A percentile compares a stretch with the other conserved stretches of the same genome.
phyloP scores from a whole-genome alignment of 2,329 filamentous ascomycete genomes.

The Aspergillus melleus region DNA sequence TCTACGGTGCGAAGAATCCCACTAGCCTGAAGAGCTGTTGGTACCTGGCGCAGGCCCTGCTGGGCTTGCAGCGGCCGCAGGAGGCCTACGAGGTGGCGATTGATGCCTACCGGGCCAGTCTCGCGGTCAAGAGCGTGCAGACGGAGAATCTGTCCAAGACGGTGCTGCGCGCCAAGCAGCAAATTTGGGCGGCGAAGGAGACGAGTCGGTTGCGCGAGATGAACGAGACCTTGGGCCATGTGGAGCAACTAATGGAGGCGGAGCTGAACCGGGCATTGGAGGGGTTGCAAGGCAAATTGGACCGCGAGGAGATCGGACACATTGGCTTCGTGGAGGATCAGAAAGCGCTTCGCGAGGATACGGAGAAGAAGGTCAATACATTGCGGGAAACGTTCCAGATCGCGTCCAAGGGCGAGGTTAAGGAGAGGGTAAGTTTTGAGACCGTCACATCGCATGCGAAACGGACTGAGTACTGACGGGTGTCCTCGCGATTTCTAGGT shows the following conservation, averaged over 20 bases:
- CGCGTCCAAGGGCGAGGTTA: conserved; percentile 41
- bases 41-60: conserved; percentile 79
- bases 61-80: conserved; percentile 70
- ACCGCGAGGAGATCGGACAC: conserved; percentile 49
- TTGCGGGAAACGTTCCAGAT: conserved; percentile 45
- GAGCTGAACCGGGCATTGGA: conserved; percentile 39
- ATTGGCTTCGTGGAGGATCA: conserved; percentile 69
- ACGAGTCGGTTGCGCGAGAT: conserved; percentile 45
- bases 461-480: background rate
- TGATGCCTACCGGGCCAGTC: conserved; percentile 70
- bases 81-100: conserved; percentile 71
- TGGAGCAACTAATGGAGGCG: conserved; percentile 43
- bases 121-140: conserved; percentile 63
- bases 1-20: conserved; percentile 53
- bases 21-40: conserved; percentile 78
- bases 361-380: conserved; percentile 48
- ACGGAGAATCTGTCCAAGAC: conserved; percentile 70
- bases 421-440: conserved; percentile 41
- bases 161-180: conserved; percentile 79
- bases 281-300: conserved; percentile 36
- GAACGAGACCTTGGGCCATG: conserved; percentile 41
- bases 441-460: background rate
- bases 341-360: conserved; percentile 55
- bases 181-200: conserved; percentile 78
- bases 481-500: conserved; percentile 30